Conservation (phyloP, 2,329 filamentous ascomycete genomes). For the Aspergillus carbonarius region DNA sequence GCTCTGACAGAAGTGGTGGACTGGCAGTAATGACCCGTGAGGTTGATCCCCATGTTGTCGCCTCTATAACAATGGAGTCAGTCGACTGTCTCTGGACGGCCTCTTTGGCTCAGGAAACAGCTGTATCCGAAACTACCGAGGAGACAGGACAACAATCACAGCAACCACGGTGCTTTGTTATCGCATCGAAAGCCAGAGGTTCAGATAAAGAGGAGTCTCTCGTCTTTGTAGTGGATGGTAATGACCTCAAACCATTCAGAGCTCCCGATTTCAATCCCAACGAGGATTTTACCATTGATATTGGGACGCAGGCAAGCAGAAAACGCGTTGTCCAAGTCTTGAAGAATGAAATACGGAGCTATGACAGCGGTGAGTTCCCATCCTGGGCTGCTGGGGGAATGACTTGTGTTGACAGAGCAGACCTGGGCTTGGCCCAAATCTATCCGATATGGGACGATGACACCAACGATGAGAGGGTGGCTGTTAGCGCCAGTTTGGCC, state of each 20-base stretch:
- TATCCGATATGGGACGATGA: constrained; percentile 91
- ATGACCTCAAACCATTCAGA: constrained; percentile 70
- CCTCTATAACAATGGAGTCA: constrained; percentile 69
- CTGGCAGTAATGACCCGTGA: constrained; percentile 75
- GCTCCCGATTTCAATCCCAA: constrained; percentile 90
- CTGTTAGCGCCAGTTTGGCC: constrained; percentile 76
- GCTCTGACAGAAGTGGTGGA: constrained; percentile 61
- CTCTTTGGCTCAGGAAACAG: constrained; percentile 49
- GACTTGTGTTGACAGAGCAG: constrained; percentile 44
- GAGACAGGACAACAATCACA: constrained; percentile 55
- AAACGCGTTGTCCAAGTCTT: constrained; percentile 84
- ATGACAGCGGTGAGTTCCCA: constrained; percentile 71
- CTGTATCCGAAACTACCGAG: constrained; percentile 49
- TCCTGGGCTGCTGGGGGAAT: constrained; percentile 3
- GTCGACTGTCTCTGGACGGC: constrained; percentile 81
- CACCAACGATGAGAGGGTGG: constrained; percentile 71
- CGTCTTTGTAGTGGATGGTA: constrained; percentile 72
- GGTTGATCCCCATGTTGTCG: constrained; percentile 70
- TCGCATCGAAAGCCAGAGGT: constrained; percentile 69
- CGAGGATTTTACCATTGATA: constrained; percentile 81
- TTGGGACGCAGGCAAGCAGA: constrained; percentile 76
- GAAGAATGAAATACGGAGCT: constrained; percentile 82
- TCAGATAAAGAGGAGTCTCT: constrained; percentile 72
- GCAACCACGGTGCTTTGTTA: constrained; percentile 68
- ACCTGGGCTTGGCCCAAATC: constrained; percentile 86